Evolutionary conservation across 345 rosid genomes (phyloP).

Genomic region (Boechera stricta): DNA sequence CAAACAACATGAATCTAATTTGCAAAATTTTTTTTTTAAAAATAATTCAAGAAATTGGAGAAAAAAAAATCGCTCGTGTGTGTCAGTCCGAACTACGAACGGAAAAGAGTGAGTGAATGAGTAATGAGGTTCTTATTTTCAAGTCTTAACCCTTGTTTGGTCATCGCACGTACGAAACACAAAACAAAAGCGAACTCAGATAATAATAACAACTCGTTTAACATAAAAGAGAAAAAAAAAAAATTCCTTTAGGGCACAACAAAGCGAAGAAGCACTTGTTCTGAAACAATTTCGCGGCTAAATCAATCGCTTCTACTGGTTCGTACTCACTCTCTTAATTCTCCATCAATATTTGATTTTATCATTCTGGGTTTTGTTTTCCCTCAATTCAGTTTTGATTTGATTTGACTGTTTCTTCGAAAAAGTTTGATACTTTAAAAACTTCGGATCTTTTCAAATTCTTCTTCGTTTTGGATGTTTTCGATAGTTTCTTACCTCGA

Average conservation of each 20-base stretch:
- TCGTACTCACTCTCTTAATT: slow-evolving; percentile 28
- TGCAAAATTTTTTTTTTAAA: too few species aligned
- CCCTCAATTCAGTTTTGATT: slow-evolving; percentile 17
- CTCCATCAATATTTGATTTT: slow-evolving; percentile 6
- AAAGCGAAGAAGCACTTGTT: slow-evolving; percentile 31
- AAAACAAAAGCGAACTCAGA: not conserved
- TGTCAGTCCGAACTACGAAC: not conserved
- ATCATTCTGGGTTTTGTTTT: not conserved
- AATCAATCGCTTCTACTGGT: slow-evolving; percentile 44
- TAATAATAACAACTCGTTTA: too few species aligned
- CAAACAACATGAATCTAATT: too few species aligned
- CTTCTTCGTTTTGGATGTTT: slow-evolving; percentile 1
- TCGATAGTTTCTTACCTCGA: not conserved
- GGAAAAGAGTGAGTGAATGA: not conserved
- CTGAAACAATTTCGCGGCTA: slow-evolving; percentile 27
- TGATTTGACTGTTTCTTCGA: slow-evolving; percentile 8
- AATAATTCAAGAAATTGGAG: not conserved
- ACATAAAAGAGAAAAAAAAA: not conserved
- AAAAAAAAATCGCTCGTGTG: not conserved
- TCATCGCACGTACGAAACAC: not conserved
- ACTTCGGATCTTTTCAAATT: slow-evolving; percentile 27
- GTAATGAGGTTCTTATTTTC: not conserved
- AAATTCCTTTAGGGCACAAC: slow-evolving; percentile 40
- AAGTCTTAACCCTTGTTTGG: not conserved
- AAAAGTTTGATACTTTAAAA: slow-evolving; percentile 1